phyloP scores from a whole-genome alignment of 768 basidiomycete species.

The Termitomyces sp. region DNA sequence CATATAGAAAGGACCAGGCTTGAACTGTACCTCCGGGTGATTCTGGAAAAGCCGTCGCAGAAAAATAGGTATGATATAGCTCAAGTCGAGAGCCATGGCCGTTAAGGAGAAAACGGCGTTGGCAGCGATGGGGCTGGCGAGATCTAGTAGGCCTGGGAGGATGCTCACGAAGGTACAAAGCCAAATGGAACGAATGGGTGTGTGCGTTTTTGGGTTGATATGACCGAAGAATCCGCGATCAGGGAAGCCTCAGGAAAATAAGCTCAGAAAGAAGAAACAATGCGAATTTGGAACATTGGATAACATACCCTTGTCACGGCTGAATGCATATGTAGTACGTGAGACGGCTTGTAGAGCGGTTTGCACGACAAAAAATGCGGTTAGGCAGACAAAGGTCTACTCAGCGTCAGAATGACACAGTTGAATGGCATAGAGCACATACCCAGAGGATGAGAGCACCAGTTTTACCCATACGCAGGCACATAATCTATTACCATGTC shows the following conservation, averaged over 20 bases:
- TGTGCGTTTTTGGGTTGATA: conserved; percentile 58
- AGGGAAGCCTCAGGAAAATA: conserved; percentile 49
- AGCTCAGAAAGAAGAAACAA: neutral
- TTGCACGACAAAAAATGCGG: conserved; percentile 85
- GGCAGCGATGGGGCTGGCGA: conserved; percentile 74
- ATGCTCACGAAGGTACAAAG: conserved; percentile 63
- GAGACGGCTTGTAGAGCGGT: conserved; percentile 81
- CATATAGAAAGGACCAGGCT: conserved; percentile 86
- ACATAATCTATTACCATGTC: conserved; percentile 57
- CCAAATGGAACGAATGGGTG: conserved; percentile 80
- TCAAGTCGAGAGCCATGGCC: conserved; percentile 73
- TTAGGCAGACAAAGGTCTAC: conserved; percentile 75
- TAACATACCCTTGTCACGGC: conserved; percentile 63
- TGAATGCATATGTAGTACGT: conserved; percentile 82
- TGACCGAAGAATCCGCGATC: conserved; percentile 77
- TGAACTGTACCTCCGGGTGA: conserved; percentile 82
- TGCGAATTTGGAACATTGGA: neutral
- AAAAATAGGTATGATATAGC: conserved; percentile 82
- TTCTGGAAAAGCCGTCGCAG: conserved; percentile 63
- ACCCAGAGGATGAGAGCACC: conserved; percentile 82
- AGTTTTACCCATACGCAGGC: conserved; percentile 68
- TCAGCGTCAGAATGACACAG: neutral
- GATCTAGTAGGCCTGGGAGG: conserved; percentile 69
- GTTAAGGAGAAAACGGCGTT: conserved; percentile 82
- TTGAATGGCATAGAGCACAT: conserved; percentile 2